Percentiles rank a stretch among this genome's conserved stretches.
Conservation (phyloP, 257 asterid genomes). For the Schizonepeta tenuifolia region DNA sequence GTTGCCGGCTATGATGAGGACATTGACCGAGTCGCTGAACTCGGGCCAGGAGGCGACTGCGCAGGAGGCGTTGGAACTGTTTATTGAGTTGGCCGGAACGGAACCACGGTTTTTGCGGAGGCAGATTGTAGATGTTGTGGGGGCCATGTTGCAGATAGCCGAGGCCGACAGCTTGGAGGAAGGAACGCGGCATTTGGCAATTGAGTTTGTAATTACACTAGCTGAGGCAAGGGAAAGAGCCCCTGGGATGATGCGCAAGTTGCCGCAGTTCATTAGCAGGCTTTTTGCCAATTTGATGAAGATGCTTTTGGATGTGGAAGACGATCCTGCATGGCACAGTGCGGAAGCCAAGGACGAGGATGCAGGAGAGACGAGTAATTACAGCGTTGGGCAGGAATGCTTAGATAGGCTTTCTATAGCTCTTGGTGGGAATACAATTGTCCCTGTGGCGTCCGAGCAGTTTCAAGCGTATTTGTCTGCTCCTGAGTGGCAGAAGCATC, state of each 20-base stretch:
- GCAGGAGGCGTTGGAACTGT: slow-evolving; percentile 89
- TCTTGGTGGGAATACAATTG: slow-evolving; percentile 88
- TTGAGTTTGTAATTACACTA: slow-evolving; percentile 91
- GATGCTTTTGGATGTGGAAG: slow-evolving; percentile 89
- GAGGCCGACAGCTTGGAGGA: slow-evolving; percentile 93
- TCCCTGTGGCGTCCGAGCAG: slow-evolving; percentile 95
- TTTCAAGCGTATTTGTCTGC: slow-evolving; percentile 76
- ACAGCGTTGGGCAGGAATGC: slow-evolving; percentile 95
- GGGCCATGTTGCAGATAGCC: slow-evolving; percentile 91
- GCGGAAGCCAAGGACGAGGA: slow-evolving; percentile 90
- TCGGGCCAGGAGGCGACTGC: slow-evolving; percentile 93
- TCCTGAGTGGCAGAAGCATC: slow-evolving; percentile 95
- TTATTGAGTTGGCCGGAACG: slow-evolving; percentile 93
- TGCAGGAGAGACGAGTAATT: slow-evolving; percentile 95
- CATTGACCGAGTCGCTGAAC: slow-evolving; percentile 90
- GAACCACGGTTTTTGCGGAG: slow-evolving; percentile 92
- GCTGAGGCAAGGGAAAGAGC: slow-evolving; percentile 98
- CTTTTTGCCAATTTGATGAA: slow-evolving; percentile 79
- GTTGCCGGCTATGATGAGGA: slow-evolving; percentile 91
- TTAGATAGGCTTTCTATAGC: slow-evolving; percentile 88
- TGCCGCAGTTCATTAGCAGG: slow-evolving; percentile 88
- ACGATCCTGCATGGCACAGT: slow-evolving; percentile 90
- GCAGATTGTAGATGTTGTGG: slow-evolving; percentile 92
- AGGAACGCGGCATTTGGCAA: slow-evolving; percentile 91
- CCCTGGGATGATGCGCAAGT: slow-evolving; percentile 99